Conservation (phyloP, 345 rosid species). For the Corymbia maculata region DNA sequence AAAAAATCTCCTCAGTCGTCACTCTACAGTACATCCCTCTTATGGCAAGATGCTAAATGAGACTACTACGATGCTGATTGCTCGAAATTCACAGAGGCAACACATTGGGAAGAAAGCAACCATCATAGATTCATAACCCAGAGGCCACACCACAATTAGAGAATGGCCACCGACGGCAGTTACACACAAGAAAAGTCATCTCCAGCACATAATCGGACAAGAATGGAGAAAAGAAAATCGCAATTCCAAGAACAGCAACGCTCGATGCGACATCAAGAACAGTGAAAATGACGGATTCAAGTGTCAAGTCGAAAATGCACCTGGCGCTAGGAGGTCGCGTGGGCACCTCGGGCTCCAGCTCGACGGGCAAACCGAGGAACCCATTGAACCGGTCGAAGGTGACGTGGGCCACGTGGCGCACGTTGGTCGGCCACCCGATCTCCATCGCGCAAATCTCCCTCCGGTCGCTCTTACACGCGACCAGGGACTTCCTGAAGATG, state of each 20-base stretch:
- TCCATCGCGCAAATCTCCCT: conserved; percentile 66
- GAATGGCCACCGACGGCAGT: not conserved
- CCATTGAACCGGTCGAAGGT: conserved; percentile 95
- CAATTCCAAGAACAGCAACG: not conserved
- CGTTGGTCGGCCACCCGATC: conserved; percentile 76
- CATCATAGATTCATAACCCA: not conserved
- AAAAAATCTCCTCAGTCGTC: not conserved
- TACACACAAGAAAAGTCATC: not conserved
- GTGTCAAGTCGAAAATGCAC: conserved; percentile 18
- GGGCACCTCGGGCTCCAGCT: conserved; percentile 82
- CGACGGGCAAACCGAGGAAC: conserved; percentile 83
- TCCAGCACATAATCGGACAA: not conserved
- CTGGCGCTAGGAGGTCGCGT: conserved; percentile 89
- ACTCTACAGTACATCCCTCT: not conserved
- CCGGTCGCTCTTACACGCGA: conserved; percentile 50
- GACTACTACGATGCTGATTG: not conserved
- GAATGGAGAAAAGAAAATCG: not conserved
- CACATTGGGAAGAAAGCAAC: not conserved
- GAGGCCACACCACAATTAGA: not conserved
- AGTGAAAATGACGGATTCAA: not conserved
- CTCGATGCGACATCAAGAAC: not conserved
- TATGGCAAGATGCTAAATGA: not conserved
- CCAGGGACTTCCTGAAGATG: conserved; percentile 64
- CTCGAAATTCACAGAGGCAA: not conserved
- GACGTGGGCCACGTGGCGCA: conserved; percentile 83